A percentile compares a stretch with the other conserved stretches of the same genome.
phyloP scores from a whole-genome alignment of 352 stramenopile genomes.

The Phytophthora fragariaefolia region DNA sequence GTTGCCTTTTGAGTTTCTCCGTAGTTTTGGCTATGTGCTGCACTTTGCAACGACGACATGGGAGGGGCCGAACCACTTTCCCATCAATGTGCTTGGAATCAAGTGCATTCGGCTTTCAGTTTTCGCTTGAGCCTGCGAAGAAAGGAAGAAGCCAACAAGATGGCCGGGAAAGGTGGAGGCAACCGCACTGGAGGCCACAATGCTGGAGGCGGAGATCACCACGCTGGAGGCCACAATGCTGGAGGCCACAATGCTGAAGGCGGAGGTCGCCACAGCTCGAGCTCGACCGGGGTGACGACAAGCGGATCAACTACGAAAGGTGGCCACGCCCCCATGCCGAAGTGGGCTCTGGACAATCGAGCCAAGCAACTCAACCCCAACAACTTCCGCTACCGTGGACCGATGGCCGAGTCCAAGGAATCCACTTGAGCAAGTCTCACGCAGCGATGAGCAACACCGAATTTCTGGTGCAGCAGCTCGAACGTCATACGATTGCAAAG shows the following conservation, averaged over 20 bases:
- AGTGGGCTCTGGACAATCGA: conserved; percentile 30
- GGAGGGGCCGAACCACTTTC: background rate
- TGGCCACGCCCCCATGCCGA: conserved; percentile 7
- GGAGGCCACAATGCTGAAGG: background rate
- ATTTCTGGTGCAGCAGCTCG: conserved; percentile 1
- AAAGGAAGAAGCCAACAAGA: background rate
- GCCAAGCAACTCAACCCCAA: conserved; percentile 43
- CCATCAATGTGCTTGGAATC: conserved; percentile 1
- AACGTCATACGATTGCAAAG: background rate
- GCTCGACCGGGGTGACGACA: background rate
- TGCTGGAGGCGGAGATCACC: too few species aligned
- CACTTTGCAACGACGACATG: background rate
- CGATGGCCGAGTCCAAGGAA: conserved; percentile 8
- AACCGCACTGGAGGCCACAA: background rate
- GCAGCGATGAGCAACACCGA: background rate
- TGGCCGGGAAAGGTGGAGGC: background rate
- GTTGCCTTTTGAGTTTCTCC: background rate
- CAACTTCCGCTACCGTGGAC: conserved; percentile 25
- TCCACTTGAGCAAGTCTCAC: background rate
- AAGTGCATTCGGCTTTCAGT: background rate
- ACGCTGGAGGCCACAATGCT: background rate
- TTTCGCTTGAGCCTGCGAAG: background rate
- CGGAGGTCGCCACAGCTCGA: background rate
- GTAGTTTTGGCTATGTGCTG: background rate
- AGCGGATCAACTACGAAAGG: background rate